Base-by-base conservation (phyloP, 768 basidiomycete species). In the Kwoniella sp. region DNA sequence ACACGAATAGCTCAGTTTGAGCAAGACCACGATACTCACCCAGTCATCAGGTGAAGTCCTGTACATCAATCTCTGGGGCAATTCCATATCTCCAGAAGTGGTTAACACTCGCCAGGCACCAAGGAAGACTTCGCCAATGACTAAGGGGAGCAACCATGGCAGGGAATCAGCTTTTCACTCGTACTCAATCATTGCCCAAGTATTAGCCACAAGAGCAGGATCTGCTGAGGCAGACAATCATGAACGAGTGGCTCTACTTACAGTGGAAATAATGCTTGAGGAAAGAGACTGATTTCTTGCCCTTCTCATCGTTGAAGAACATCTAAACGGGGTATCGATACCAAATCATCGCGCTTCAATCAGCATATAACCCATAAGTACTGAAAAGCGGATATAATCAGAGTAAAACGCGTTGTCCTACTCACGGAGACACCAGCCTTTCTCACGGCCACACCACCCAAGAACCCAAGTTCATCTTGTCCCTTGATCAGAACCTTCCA, bases 251-350 rank as follows among this genome's bases (percentile, higher is more conserved):
- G 13, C 50, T 15, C 7, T 12, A 58, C 70, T 63, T 57, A 74
- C 73, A 74, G 58, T 74, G 73, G 61, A 67, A 74, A 44, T 74
- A 74, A 46, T 71, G 73, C 17, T 65, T 63, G 26, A 74, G 48
- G 55, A 74, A 71, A n/a, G 63, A 62, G 17, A 59, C 58, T 19
- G 51, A 59, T 24, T 63, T 68, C 53, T 51, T 37, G 9, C 63
- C 66, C 40, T 63, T 57, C 44, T 63, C 58, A 53, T 74, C 72
- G 29, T 74, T 74, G 63, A 71, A 73, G 57, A 70, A 73, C 64
- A 73, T 67, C 72, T 71, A 25, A 9, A 36, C 8, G n/a, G 21
- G 22, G 37, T 21, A n/a, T n/a, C n/a, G n/a, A n/a, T 26, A 12
- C 13, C 55, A 22, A 33, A 36, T 10, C 36, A 55, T 6, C 33